Evolutionary conservation across 192 early-diverging fungal species (phyloP).

Genomic region (Kickxella alabastrina): DNA sequence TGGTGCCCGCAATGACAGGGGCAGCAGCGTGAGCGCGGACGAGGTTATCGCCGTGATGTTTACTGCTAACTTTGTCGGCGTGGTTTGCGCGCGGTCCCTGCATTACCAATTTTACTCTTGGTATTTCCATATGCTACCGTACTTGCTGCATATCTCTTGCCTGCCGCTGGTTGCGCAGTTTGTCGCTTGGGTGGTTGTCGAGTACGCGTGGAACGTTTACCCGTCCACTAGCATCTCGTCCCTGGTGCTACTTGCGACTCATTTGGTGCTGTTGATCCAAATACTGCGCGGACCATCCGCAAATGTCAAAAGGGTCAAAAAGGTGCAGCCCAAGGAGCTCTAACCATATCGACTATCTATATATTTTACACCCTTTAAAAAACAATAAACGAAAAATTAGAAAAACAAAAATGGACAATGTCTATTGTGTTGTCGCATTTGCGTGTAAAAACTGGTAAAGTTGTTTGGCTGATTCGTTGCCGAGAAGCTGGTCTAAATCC

Average conservation of each 20-base stretch:
- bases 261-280: slow-evolving; percentile 56
- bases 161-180: slow-evolving; percentile 2
- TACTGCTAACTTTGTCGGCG: slow-evolving; percentile 84
- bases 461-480: slow-evolving; percentile 56
- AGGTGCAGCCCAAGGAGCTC: no score
- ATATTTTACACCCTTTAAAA: no score
- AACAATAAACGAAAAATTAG: no score
- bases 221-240: slow-evolving; percentile 66
- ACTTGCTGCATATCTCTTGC: slow-evolving; percentile 57
- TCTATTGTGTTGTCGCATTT: no score
- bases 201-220: slow-evolving; percentile 85
- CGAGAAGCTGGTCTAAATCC: slow-evolving; percentile 55
- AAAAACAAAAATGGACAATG: no score
- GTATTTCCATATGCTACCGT: slow-evolving; percentile 86
- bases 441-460: slow-evolving; percentile 67
- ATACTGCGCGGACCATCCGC: slow-evolving; percentile 30
- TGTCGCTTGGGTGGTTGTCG: slow-evolving; percentile 52
- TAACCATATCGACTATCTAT: no score
- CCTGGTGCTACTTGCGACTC: slow-evolving; percentile 49
- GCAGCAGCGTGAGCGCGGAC: background rate
- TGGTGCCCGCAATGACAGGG: background rate
- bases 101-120: slow-evolving; percentile 98
- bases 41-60: slow-evolving; percentile 58
- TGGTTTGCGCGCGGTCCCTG: slow-evolving; percentile 80
- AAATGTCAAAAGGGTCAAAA: no score